These are phyloP conservation scores for Clohesyomyces aquaticus DNA, from an alignment of 495 filamentous ascomycete species.

Conservation along the genomic window DNA sequence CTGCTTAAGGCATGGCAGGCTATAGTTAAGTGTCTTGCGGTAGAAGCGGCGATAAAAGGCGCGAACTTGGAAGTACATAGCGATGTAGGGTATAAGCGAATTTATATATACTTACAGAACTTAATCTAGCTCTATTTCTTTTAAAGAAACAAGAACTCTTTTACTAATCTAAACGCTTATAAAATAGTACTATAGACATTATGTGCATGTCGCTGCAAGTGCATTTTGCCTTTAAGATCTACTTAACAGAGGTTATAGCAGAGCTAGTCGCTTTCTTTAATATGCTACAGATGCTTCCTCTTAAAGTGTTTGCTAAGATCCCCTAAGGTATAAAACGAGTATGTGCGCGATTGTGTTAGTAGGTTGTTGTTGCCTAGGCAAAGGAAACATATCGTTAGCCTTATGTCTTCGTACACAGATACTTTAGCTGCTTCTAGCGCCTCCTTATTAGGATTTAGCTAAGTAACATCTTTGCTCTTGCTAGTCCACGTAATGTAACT, in stretches of 20 bases:
- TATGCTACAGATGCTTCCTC: constrained; percentile 47
- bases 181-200: constrained; percentile 38
- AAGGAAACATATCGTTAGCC: constrained; percentile 49
- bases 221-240: constrained; percentile 35
- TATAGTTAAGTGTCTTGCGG: too few species aligned
- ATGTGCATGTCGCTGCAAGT: constrained; percentile 36
- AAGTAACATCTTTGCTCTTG: constrained; percentile 22
- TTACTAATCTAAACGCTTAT: too few species aligned
- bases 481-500: constrained; percentile 2
- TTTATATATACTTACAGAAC: too few species aligned
- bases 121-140: too few species aligned
- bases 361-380: too few species aligned
- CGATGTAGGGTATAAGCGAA: too few species aligned
- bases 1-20: too few species aligned
- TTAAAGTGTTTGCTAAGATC: constrained; percentile 52
- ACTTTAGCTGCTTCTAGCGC: constrained; percentile 40
- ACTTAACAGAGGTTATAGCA: constrained; percentile 31
- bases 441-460: constrained; percentile 17
- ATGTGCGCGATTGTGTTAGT: constrained; percentile 41
- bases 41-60: too few species aligned
- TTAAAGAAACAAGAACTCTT: too few species aligned
- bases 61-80: too few species aligned
- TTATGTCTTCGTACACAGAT: constrained; percentile 44
- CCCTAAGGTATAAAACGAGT: constrained; percentile 38
- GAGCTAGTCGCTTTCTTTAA: constrained; percentile 38